Evolutionary conservation across 768 basidiomycete genomes (phyloP).

Genomic region (Gymnopilus junonius): DNA sequence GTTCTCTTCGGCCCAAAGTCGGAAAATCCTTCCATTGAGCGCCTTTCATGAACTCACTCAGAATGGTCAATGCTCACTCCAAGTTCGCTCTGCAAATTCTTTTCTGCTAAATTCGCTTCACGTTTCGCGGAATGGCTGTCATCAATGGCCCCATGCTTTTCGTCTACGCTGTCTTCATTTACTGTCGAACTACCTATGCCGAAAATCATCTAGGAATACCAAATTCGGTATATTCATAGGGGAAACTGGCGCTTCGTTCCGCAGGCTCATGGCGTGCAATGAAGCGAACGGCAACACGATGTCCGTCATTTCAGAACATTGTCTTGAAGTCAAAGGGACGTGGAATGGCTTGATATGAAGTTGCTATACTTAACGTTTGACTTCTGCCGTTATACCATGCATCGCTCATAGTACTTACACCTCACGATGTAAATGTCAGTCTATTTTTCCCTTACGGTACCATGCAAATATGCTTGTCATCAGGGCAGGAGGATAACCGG

Average conservation of each 20-base stretch:
- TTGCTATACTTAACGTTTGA: neutral
- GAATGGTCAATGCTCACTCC: too few species aligned
- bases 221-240: constrained; percentile 12
- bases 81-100: too few species aligned
- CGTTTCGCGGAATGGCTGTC: constrained; percentile 1
- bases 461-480: neutral
- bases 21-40: too few species aligned
- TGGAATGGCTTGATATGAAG: neutral
- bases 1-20: constrained; percentile 2
- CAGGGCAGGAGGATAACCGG: too few species aligned
- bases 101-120: too few species aligned
- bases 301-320: neutral
- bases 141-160: constrained; percentile 11
- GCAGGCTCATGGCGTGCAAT: constrained; percentile 3
- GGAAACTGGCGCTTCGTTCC: constrained; percentile 1
- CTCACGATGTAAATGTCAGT: neutral
- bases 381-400: neutral
- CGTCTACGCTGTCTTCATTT: constrained; percentile 1
- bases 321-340: neutral
- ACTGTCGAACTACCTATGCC: constrained; percentile 14
- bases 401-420: neutral
- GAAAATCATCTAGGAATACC: constrained; percentile 11
- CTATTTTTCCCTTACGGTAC: neutral
- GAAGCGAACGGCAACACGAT: neutral
- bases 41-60: too few species aligned